Evolutionary conservation across 2,329 filamentous ascomycete genomes (phyloP), one percentile per base, ranked within the genome.

Genomic region (Fusarium mexicanum): DNA sequence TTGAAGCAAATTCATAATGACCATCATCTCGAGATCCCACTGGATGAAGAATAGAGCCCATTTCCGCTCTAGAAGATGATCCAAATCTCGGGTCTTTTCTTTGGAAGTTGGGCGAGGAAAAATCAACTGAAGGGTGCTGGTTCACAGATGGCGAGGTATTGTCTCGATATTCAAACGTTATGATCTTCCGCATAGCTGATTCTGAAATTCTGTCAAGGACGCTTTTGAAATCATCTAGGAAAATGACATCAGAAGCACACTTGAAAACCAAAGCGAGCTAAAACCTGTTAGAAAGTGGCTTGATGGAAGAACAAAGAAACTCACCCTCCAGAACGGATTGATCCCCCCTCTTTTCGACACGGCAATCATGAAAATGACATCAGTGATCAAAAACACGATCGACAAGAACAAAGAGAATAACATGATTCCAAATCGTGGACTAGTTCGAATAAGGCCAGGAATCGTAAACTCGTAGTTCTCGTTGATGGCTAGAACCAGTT

Each of bases 381-480:
- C 69, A 3, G 60, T 65, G 17, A 72, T 31, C 4, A 72, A 14
- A 9, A 73, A 72, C 1, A 58, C 11, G 10, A 72, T 70, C 0
- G 70, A 72, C 10, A 72, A 41, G 16, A 73, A 20, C 22, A 72
- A 57, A 16, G 59, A 73, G 8, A 73, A 29, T 11, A 72, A 51
- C 70, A 72, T 72, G 10, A 72, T 69, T 22, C 70, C 70, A 13
- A 72, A 72, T 5, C 70, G 26, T 4, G 70, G 70, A 6, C 57
- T 72, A 1, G 61, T 73, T 10, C 50, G 64, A 29, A 72, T 31
- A 12, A 72, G 59, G 4, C 54, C 66, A 2, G 64, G 38, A 13
- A 72, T 61, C 17, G 70, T 72, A 24, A 72, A 73, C 16, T 72
- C 59, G 41, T 72, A 72, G 22, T 73, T 72, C 31, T 73, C 54